Evolutionary conservation across 495 filamentous ascomycete species (phyloP), one percentile per base, ranked within the genome.

Genomic region (Aspergillus bridgeri): DNA sequence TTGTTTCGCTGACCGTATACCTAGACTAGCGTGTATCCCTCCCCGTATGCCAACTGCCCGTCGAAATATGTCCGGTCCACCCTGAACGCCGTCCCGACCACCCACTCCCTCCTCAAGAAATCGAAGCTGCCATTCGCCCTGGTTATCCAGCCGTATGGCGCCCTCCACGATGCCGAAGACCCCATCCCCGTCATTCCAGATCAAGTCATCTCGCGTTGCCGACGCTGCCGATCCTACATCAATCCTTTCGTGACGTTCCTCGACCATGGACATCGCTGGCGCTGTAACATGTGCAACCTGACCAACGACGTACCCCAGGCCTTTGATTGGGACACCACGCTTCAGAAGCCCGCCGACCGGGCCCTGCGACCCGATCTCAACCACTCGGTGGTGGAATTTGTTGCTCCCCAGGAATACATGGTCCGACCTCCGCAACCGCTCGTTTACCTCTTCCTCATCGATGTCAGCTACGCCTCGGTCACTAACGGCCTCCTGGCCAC

Each of bases 401-500:
- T 98, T 58, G 94, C 94, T 6, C 94, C 94, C 13, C 95, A 98
- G 73, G 94, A 98, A 76, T 98, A 98, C 69, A 98, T 98, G 94
- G 95, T 98, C 27, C 88, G 94, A 20, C 92, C 94, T 54, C 94
- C 94, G 3, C 94, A 98, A 68, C 95, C 94, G 18, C 80, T 98
- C 11, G 93, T 97, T n/a, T 98, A 98, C 64, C 83, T 97, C 17
- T 98, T 98, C 83, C 78, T 98, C 57, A 90, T 98, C 67, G 94
- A 98, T 66, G 95, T 98, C 58, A 96, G 92, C 79, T 95, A 92
- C 62, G 84, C 90, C 8, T 85, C 94, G 22, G 91, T 98, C 33
- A 89, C 89, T 25, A 95, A 84, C 59, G 95, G 95, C 56, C 88
- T 98, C n/a, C 78, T 98, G 56, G 94, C 95, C 42, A 98, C 95